phyloP scores from a whole-genome alignment of 2,329 filamentous ascomycete genomes.

The Ambrosiella cleistominuta region DNA sequence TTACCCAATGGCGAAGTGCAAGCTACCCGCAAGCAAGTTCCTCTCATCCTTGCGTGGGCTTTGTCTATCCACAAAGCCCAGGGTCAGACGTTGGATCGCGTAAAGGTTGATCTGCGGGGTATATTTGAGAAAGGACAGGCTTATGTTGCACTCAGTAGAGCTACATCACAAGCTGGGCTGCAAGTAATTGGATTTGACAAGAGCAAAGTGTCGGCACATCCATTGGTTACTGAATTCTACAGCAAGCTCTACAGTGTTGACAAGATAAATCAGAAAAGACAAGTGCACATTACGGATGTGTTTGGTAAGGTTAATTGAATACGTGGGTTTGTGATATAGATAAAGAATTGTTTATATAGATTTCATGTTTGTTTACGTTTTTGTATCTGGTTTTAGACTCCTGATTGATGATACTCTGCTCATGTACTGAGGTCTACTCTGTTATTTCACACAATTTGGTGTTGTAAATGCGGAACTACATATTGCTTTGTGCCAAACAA shows the following conservation, averaged over 20 bases:
- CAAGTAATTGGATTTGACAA: conserved; percentile 82
- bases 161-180: conserved; percentile 69
- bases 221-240: conserved; percentile 73
- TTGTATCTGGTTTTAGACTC: neutral
- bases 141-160: conserved; percentile 88
- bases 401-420: too few species aligned
- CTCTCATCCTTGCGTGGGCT: conserved; percentile 90
- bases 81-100: conserved; percentile 80
- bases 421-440: too few species aligned
- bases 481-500: too few species aligned
- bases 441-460: too few species aligned
- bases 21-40: conserved; percentile 65
- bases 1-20: conserved; percentile 89
- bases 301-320: conserved; percentile 3
- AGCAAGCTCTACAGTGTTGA: conserved; percentile 61
- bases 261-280: conserved; percentile 22
- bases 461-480: too few species aligned
- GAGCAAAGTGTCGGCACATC: conserved; percentile 84
- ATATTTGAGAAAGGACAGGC: conserved; percentile 97
- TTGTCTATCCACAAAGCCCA: conserved; percentile 96
- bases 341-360: neutral
- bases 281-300: conserved; percentile 8
- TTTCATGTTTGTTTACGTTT: neutral
- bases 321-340: neutral
- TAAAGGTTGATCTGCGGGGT: conserved; percentile 81